These are phyloP conservation scores for Dothistroma septosporum DNA, from an alignment of 2,329 filamentous ascomycete species.

Conservation along the genomic window DNA sequence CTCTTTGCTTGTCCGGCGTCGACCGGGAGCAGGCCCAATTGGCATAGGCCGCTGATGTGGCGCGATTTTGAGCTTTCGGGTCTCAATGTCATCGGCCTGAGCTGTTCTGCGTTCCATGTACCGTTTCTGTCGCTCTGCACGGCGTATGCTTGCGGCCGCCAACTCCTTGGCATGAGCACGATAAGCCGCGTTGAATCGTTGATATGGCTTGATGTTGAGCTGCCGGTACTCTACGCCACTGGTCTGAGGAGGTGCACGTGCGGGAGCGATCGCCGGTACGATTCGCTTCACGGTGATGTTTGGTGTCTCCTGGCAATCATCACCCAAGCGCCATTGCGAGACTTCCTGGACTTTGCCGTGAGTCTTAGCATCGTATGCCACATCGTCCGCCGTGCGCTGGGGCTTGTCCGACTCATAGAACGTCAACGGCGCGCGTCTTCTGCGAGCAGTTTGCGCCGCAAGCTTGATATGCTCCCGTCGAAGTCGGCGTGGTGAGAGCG, in stretches of 20 bases:
- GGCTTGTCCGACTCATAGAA: not conserved
- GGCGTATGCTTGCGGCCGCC: too few relatives aligned
- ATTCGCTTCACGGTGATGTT: not conserved
- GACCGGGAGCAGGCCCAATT: too few relatives aligned
- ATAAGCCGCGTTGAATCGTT: slow-evolving; percentile 4
- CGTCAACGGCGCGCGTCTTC: not conserved
- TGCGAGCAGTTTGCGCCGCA: not conserved
- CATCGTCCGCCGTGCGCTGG: not conserved
- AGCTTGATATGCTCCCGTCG: not conserved
- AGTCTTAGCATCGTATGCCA: not conserved
- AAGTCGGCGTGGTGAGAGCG: not conserved
- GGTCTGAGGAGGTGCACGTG: not conserved
- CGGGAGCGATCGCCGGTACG: not conserved
- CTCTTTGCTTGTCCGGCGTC: too few relatives aligned
- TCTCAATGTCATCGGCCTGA: too few relatives aligned
- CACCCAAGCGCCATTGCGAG: not conserved
- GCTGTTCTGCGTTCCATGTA: too few relatives aligned
- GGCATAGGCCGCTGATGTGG: too few relatives aligned
- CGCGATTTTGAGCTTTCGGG: too few relatives aligned
- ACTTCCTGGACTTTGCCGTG: not conserved
- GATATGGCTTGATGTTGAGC: not conserved
- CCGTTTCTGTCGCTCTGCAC: too few relatives aligned
- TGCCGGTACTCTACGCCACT: not conserved
- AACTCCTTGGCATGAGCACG: too few relatives aligned
- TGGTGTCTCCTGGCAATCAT: not conserved